phyloP scores from a whole-genome alignment of 2,329 filamentous ascomycete species.

The Paecilomyces dactylethromorphus region DNA sequence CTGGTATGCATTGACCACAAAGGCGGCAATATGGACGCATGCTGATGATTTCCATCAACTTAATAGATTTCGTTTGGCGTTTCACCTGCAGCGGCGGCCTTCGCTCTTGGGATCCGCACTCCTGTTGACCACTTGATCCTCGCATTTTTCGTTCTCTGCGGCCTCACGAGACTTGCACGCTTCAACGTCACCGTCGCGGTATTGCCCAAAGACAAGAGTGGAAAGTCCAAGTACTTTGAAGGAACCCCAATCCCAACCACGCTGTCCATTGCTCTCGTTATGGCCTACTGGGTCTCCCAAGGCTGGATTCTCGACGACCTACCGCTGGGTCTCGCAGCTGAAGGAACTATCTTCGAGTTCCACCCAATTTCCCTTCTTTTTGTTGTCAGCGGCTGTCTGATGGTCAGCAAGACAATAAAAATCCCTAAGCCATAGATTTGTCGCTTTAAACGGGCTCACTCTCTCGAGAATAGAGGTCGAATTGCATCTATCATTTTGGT shows the following conservation, averaged over 20 bases:
- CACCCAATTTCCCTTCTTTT: slow-evolving; percentile 80
- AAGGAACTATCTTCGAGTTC: slow-evolving; percentile 67
- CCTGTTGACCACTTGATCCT: slow-evolving; percentile 72
- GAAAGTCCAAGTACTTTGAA: slow-evolving; percentile 94
- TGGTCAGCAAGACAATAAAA: slow-evolving; percentile 92
- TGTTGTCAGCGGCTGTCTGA: slow-evolving; percentile 80
- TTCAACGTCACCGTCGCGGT: slow-evolving; percentile 94
- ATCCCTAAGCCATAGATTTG: slow-evolving; percentile 70
- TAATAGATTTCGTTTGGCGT: slow-evolving; percentile 88
- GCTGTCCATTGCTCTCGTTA: slow-evolving; percentile 69
- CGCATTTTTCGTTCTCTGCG: slow-evolving; percentile 87
- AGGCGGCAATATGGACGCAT: not conserved
- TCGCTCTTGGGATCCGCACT: slow-evolving; percentile 82
- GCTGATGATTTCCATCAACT: slow-evolving; percentile 2
- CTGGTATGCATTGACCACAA: slow-evolving; percentile 54
- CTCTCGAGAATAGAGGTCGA: not conserved
- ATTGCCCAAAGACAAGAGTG: slow-evolving; percentile 83
- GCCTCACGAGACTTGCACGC: slow-evolving; percentile 83
- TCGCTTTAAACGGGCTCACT: not conserved
- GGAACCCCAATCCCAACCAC: slow-evolving; percentile 94
- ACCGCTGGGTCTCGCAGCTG: slow-evolving; percentile 65
- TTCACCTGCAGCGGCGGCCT: slow-evolving; percentile 78
- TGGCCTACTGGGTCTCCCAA: slow-evolving; percentile 82
- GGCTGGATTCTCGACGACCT: slow-evolving; percentile 73
- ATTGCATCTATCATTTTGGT: not conserved